A percentile compares a stretch with the other conserved stretches of the same genome.
phyloP scores from a whole-genome alignment of 345 rosid genomes.

The Zanthoxylum bungeanum region DNA sequence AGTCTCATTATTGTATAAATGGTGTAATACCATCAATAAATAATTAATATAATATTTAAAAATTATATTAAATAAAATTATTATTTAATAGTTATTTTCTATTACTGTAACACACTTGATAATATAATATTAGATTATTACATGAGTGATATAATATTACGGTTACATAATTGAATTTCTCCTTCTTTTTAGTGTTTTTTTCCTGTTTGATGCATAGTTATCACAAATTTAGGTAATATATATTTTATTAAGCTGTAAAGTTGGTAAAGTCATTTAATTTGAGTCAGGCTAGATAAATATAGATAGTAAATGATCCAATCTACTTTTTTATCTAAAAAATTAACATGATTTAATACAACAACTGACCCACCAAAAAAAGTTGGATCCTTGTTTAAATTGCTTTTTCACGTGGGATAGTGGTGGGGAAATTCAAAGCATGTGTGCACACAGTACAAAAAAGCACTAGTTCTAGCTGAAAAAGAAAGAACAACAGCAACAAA shows the following conservation, averaged over 20 bases:
- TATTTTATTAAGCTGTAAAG: neutral
- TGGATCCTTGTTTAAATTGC: constrained; percentile 8
- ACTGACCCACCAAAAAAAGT: constrained; percentile 20
- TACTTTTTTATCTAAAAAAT: neutral
- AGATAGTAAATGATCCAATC: neutral
- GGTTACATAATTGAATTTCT: no score
- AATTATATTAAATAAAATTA: no score
- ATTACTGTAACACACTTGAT: no score
- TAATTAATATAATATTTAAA: no score
- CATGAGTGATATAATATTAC: no score
- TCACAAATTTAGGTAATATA: no score
- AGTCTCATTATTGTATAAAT: no score
- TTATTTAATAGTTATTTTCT: no score
- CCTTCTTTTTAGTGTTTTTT: no score
- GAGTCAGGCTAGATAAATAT: neutral
- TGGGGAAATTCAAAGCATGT: constrained; percentile 14
- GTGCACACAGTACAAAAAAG: constrained; percentile 7
- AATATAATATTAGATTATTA: no score
- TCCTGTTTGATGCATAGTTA: no score
- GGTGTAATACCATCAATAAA: no score
- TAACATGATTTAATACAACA: neutral
- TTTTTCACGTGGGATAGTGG: constrained; percentile 15
- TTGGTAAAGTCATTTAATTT: neutral
- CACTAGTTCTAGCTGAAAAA: neutral
- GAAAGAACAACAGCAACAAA: neutral